phyloP scores from a whole-genome alignment of 75 land plant genomes.

The Cupressus sempervirens region DNA sequence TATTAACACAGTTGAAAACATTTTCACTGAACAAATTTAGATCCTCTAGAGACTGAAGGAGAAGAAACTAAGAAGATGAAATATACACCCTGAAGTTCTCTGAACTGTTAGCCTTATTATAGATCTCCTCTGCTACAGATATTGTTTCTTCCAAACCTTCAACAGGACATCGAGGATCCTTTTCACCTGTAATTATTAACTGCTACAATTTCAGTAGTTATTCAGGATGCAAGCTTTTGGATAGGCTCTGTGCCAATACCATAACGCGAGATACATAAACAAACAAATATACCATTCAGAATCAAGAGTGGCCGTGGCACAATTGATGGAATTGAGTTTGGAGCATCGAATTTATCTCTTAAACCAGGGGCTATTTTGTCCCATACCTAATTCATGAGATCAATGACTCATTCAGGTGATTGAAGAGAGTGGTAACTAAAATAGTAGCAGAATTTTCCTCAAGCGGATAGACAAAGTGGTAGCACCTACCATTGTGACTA shows the following conservation, averaged over 20 bases:
- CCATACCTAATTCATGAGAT: constrained; percentile 71
- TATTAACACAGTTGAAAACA: neutral
- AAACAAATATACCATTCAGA: constrained; percentile 64
- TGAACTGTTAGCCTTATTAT: constrained; percentile 28
- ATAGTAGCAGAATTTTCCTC: neutral
- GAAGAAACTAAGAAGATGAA: neutral
- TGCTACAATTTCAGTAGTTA: neutral
- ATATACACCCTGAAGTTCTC: constrained; percentile 68
- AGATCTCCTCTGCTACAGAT: constrained; percentile 31
- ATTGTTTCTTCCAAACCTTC: constrained; percentile 46
- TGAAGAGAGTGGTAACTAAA: neutral
- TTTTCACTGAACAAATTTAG: neutral
- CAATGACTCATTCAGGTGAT: neutral
- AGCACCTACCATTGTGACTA: constrained; percentile 67
- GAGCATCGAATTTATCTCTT: constrained; percentile 63
- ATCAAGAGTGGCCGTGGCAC: constrained; percentile 88
- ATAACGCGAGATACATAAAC: neutral
- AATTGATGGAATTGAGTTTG: constrained; percentile 62
- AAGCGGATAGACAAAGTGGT: neutral
- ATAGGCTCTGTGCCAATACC: neutral
- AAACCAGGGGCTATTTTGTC: constrained; percentile 87
- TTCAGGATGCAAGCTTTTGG: neutral
- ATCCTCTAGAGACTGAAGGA: constrained; percentile 3
- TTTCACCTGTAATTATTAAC: constrained; percentile 38
- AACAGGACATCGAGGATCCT: constrained; percentile 84